These are phyloP conservation scores for Pseudomassariella vexata DNA, from an alignment of 2,329 filamentous ascomycete genomes.

Conservation along the genomic window DNA sequence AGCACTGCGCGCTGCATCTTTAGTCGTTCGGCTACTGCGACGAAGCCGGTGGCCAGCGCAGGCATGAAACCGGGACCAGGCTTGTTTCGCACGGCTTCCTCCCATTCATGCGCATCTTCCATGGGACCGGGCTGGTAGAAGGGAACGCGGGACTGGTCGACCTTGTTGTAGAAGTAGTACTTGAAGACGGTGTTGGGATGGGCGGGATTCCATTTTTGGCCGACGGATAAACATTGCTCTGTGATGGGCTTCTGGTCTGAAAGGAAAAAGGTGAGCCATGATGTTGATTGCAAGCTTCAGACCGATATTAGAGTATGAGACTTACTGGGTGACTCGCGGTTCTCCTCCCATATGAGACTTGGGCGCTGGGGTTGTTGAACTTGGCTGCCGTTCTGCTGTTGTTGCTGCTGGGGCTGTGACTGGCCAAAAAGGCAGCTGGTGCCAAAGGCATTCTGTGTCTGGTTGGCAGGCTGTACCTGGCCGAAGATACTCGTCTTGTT, in stretches of 20 bases:
- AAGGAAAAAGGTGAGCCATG: constrained; percentile 8
- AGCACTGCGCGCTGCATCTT: constrained; percentile 66
- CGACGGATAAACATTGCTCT: constrained; percentile 66
- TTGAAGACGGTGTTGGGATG: constrained; percentile 69
- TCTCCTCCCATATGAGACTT: constrained; percentile 23
- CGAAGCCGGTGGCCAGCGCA: constrained; percentile 69
- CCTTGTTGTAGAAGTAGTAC: constrained; percentile 83
- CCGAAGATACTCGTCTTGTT: no score
- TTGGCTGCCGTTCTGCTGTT: constrained; percentile 33
- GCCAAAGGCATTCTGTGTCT: constrained; percentile 19
- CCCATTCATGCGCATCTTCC: constrained; percentile 76
- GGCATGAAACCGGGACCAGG: constrained; percentile 72
- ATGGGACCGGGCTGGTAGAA: constrained; percentile 66
- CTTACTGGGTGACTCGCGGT: constrained; percentile 22
- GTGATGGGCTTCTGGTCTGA: constrained; percentile 65
- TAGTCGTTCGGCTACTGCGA: constrained; percentile 64
- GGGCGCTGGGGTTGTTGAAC: constrained; percentile 20
- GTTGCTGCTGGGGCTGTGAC: constrained; percentile 29
- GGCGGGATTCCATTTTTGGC: constrained; percentile 68
- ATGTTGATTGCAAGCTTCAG: background rate
- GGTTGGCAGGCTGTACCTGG: no score
- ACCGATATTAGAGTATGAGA: no score
- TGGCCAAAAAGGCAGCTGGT: constrained; percentile 24
- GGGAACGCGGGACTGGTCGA: constrained; percentile 67
- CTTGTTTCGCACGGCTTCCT: constrained; percentile 75